Evolutionary conservation across 2,329 filamentous ascomycete genomes (phyloP).

Genomic region (Cladophialophora exuberans): DNA sequence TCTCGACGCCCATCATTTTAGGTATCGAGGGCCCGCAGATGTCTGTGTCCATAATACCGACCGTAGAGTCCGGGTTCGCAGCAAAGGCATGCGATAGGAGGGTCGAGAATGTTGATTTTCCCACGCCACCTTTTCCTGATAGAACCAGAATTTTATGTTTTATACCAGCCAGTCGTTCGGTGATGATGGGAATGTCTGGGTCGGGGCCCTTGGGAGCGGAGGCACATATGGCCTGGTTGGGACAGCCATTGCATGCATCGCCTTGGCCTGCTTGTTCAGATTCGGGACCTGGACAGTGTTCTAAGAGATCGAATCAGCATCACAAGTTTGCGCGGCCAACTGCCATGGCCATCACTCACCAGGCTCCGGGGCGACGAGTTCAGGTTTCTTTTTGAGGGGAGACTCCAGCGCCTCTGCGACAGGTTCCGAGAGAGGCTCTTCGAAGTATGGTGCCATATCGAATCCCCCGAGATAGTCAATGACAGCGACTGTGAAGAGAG

Average conservation of each 20-base stretch:
- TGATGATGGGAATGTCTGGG: conserved; percentile 88
- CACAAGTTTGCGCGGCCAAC: no score
- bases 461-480: not conserved
- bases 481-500: not conserved
- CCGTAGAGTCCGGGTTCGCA: conserved; percentile 72
- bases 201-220: conserved; percentile 93
- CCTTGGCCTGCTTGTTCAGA: conserved; percentile 60
- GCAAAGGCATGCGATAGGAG: conserved; percentile 90
- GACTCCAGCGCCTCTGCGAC: conserved; percentile 73
- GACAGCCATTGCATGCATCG: conserved; percentile 91
- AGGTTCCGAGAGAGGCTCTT: conserved; percentile 56
- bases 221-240: conserved; percentile 94
- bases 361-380: conserved; percentile 90
- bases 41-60: conserved; percentile 97
- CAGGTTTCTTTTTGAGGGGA: conserved; percentile 75
- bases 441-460: conserved; percentile 77
- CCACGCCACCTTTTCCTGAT: conserved; percentile 93
- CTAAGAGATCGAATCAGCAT: conserved; percentile 41
- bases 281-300: conserved; percentile 85
- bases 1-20: conserved; percentile 91
- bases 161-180: conserved; percentile 76
- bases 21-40: conserved; percentile 96
- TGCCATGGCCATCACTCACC: conserved; percentile 45
- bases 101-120: conserved; percentile 91
- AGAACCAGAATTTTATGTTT: conserved; percentile 92